These are phyloP conservation scores for Marasmius tenuissimus DNA, from an alignment of 1,284 basidiomycete genomes.

Conservation along the genomic window DNA sequence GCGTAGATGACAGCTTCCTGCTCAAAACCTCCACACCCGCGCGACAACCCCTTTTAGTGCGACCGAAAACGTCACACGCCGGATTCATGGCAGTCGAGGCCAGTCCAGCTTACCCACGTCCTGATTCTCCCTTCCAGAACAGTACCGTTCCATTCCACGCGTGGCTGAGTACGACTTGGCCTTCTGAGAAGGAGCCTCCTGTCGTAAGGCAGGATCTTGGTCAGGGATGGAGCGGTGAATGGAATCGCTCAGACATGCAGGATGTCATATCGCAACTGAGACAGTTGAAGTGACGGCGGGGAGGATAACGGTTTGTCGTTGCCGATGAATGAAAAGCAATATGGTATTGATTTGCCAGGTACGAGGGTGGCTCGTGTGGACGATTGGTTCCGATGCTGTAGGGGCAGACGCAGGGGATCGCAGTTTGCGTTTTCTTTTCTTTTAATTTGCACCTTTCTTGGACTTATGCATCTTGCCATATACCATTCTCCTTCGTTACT, in stretches of 20 bases:
- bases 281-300: slow-evolving; percentile 8
- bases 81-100: neutral
- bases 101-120: neutral
- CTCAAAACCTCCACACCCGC: neutral
- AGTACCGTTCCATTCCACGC: slow-evolving; percentile 1
- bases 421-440: no score
- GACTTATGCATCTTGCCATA: no score
- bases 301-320: neutral
- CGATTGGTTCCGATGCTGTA: neutral
- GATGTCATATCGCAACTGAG: slow-evolving; percentile 13
- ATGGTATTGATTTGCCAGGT: neutral
- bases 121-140: slow-evolving; percentile 11
- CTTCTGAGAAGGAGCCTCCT: neutral
- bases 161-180: slow-evolving; percentile 4
- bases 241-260: slow-evolving; percentile 14
- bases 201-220: neutral
- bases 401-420: no score
- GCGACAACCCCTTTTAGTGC: neutral
- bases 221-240: slow-evolving; percentile 14
- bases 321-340: neutral
- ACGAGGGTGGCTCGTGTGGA: neutral
- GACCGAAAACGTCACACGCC: neutral
- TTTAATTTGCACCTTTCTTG: no score
- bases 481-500: no score
- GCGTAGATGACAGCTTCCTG: neutral